Conservation (phyloP, 2,329 filamentous ascomycete species). For the Colletotrichum caudatum region DNA sequence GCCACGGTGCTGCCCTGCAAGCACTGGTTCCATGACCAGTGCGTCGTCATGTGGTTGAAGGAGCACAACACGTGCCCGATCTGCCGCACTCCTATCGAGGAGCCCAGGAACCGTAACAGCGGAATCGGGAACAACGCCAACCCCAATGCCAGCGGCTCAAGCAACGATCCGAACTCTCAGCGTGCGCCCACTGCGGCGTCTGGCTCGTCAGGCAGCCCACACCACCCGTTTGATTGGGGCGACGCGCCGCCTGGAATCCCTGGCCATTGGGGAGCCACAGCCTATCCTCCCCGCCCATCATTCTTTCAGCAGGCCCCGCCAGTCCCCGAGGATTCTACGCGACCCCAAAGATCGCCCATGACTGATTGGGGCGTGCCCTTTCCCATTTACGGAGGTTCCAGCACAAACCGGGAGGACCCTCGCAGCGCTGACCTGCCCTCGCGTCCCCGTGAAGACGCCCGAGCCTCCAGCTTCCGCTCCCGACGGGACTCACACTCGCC, state of each 20-base stretch:
- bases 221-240: constrained; percentile 13
- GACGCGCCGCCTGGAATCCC: constrained; percentile 31
- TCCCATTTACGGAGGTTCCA: constrained; percentile 19
- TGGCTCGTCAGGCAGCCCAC: constrained; percentile 24
- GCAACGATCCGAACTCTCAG: constrained; percentile 22
- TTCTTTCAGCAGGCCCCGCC: constrained; percentile 8
- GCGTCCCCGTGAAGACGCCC: constrained; percentile 22
- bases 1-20: constrained; percentile 85
- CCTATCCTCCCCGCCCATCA: constrained; percentile 2
- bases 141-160: constrained; percentile 29
- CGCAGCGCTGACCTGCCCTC: constrained; percentile 15
- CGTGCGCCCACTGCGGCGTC: background rate
- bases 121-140: constrained; percentile 37
- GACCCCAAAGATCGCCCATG: constrained; percentile 6
- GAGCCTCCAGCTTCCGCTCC: constrained; percentile 43
- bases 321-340: constrained; percentile 29
- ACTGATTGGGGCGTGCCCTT: constrained; percentile 25
- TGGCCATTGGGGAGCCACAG: constrained; percentile 21
- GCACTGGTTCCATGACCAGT: constrained; percentile 93
- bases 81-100: constrained; percentile 72
- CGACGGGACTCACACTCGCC: constrained; percentile 56
- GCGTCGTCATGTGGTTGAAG: constrained; percentile 84
- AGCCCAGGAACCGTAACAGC: constrained; percentile 45
- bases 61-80: constrained; percentile 95
- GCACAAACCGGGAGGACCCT: background rate